A percentile compares a stretch with the other conserved stretches of the same genome.
Conservation (phyloP, 2,329 filamentous ascomycete species). For the Fusarium incarnatum region DNA sequence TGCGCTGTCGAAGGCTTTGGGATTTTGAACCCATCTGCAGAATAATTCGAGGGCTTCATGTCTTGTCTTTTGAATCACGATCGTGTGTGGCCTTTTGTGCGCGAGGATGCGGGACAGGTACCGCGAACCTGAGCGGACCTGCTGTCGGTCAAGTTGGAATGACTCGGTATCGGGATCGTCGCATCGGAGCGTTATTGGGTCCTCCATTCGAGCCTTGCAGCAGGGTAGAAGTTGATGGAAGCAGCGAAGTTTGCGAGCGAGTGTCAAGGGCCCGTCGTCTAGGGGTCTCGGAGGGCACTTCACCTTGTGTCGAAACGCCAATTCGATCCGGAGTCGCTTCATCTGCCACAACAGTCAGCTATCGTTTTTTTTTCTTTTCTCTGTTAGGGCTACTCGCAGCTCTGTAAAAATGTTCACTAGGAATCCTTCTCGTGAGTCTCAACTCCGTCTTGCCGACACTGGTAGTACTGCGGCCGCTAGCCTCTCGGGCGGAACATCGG, state of each 20-base stretch:
- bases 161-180: too few relatives aligned
- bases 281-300: neutral
- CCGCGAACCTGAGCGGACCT: neutral
- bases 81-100: rapidly evolving
- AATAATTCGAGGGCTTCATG: neutral
- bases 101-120: neutral
- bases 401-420: rapidly evolving
- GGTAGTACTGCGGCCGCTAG: neutral
- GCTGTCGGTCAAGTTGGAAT: neutral
- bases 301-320: neutral
- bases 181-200: neutral
- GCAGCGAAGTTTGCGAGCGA: neutral
- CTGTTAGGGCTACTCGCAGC: rapidly evolving
- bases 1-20: neutral
- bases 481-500: too few relatives aligned
- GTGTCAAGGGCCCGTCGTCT: too few relatives aligned
- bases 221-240: neutral
- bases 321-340: neutral
- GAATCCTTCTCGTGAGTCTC: neutral
- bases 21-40: neutral
- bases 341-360: neutral
- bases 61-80: rapidly evolving
- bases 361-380: rapidly evolving
- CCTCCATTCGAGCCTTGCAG: neutral
- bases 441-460: neutral